Conservation (phyloP, 345 rosid species). For the Brassica carinata region DNA sequence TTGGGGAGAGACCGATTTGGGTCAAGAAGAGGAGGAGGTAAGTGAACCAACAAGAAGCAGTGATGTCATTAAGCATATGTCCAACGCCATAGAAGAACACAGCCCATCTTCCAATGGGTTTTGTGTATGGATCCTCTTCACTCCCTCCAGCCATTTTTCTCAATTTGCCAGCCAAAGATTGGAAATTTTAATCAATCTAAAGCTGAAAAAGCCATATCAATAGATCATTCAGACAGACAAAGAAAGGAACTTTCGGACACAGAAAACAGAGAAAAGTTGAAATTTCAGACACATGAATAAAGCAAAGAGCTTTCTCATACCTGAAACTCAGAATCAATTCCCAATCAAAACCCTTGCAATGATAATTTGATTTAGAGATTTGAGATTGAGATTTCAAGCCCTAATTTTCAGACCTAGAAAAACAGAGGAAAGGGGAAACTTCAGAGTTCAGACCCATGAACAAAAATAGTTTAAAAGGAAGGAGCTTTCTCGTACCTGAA, state of each 20-base stretch:
- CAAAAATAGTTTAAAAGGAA: neutral
- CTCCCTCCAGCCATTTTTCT: slow-evolving; percentile 32
- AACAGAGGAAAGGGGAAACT: slow-evolving; percentile 5
- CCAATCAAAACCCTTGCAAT: slow-evolving; percentile 11
- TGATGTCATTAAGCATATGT: slow-evolving; percentile 95
- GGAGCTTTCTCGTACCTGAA: slow-evolving; percentile 19
- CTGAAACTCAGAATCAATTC: slow-evolving; percentile 17
- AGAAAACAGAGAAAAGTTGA: slow-evolving; percentile 6
- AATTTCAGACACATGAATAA: neutral
- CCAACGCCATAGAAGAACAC: slow-evolving; percentile 87
- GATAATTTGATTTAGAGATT: neutral
- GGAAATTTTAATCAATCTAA: neutral
- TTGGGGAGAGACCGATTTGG: slow-evolving; percentile 80
- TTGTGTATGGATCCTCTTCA: slow-evolving; percentile 50
- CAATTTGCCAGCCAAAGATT: neutral
- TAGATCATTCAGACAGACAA: neutral
- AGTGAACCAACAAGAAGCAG: slow-evolving; percentile 98
- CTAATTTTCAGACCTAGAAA: slow-evolving; percentile 5
- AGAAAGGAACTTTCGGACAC: slow-evolving; percentile 11
- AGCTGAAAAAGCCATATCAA: neutral
- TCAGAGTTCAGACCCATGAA: neutral
- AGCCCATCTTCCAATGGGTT: slow-evolving; percentile 69
- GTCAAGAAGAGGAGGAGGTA: slow-evolving; percentile 85
- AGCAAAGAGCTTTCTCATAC: slow-evolving; percentile 15
- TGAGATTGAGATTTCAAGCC: too few relatives aligned